A percentile compares a stretch with the other conserved stretches of the same genome.
Evolutionary conservation across 768 basidiomycete species (phyloP).

Genomic region (Pholiota microspora): DNA sequence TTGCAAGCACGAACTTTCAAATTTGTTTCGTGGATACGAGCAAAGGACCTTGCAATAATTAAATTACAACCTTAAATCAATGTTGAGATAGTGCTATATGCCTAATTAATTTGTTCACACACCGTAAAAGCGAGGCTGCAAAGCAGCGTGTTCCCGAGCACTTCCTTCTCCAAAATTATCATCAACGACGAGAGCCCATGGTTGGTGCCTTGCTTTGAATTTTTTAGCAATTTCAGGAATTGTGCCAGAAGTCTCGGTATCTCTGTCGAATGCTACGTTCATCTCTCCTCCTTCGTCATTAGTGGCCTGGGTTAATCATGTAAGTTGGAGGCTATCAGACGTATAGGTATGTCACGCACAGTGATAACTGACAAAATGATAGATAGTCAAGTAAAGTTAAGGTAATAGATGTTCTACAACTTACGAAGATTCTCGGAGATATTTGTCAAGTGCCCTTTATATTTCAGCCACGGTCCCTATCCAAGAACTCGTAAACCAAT

Average conservation of each 20-base stretch:
- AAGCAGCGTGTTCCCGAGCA: constrained; percentile 95
- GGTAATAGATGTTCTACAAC: constrained; percentile 31
- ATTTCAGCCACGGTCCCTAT: constrained; percentile 97
- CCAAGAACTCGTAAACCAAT: constrained; percentile 1
- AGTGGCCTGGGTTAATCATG: constrained; percentile 53
- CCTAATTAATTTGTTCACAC: constrained; percentile 13
- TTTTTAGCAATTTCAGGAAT: constrained; percentile 91
- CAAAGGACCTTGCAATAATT: constrained; percentile 92
- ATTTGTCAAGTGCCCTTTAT: constrained; percentile 95
- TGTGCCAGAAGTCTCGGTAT: constrained; percentile 62
- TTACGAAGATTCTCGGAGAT: constrained; percentile 92
- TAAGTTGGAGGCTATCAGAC: not conserved
- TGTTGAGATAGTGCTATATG: too few relatives aligned
- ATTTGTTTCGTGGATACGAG: constrained; percentile 98
- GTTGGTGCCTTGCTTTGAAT: constrained; percentile 77
- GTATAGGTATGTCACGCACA: constrained; percentile 30
- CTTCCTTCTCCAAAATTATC: constrained; percentile 99
- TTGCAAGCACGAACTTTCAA: constrained; percentile 60
- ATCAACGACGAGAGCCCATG: constrained; percentile 93
- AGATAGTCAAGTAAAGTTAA: not conserved
- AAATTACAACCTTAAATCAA: constrained; percentile 77
- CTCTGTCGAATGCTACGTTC: constrained; percentile 86
- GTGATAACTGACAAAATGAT: constrained; percentile 68
- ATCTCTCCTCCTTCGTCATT: constrained; percentile 95
- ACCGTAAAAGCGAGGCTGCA: constrained; percentile 96